These are phyloP conservation scores for Cryptococcus amylolentus DNA, from an alignment of 1,284 basidiomycete species.

Conservation along the genomic window DNA sequence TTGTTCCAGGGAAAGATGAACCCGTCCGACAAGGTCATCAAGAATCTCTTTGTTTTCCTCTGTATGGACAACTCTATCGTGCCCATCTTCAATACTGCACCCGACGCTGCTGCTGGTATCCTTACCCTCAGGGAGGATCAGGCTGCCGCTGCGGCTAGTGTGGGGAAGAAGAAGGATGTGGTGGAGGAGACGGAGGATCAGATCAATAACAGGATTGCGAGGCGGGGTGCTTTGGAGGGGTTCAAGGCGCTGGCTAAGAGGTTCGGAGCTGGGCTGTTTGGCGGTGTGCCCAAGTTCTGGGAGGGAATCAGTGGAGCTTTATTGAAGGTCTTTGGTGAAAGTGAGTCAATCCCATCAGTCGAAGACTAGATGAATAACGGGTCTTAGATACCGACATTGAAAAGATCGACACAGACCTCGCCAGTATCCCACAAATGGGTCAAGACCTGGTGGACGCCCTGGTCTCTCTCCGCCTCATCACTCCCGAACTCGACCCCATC, in stretches of 20 bases:
- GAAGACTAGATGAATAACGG: slow-evolving; percentile 6
- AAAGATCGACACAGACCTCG: slow-evolving; percentile 17
- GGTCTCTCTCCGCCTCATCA: slow-evolving; percentile 79
- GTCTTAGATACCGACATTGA: slow-evolving; percentile 9
- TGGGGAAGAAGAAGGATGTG: slow-evolving; percentile 55
- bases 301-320: slow-evolving; percentile 81
- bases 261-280: slow-evolving; percentile 72
- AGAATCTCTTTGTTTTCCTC: slow-evolving; percentile 94
- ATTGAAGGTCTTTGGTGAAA: slow-evolving; percentile 61
- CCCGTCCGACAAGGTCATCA: slow-evolving; percentile 88
- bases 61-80: slow-evolving; percentile 88
- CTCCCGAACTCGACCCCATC: slow-evolving; percentile 68
- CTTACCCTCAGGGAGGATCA: slow-evolving; percentile 61
- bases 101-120: slow-evolving; percentile 67
- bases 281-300: slow-evolving; percentile 87
- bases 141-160: slow-evolving; percentile 52
- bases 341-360: slow-evolving; percentile 50
- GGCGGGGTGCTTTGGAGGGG: slow-evolving; percentile 79
- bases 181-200: slow-evolving; percentile 49
- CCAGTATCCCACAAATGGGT: slow-evolving; percentile 51
- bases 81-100: slow-evolving; percentile 66
- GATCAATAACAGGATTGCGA: slow-evolving; percentile 55
- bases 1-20: slow-evolving; percentile 56
- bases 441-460: slow-evolving; percentile 92
- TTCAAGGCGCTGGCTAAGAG: slow-evolving; percentile 72